Evolutionary conservation across 768 basidiomycete genomes (phyloP).

Genomic region (Pisolithus albus): DNA sequence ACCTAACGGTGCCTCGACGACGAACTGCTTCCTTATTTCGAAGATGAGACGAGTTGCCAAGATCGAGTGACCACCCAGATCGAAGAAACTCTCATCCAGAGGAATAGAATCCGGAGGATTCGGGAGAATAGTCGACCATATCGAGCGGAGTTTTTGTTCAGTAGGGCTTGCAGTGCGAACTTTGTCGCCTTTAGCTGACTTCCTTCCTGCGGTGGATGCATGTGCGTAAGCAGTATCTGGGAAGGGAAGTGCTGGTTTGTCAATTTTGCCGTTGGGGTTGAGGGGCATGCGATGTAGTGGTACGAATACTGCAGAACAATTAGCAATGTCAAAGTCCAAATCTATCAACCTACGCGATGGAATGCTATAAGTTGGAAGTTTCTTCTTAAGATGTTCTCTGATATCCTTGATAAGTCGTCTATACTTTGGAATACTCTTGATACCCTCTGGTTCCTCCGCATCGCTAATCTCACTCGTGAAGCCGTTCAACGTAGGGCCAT

Average conservation of each 20-base stretch:
- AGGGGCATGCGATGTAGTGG: constrained; percentile 93
- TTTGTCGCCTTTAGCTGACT: constrained; percentile 21
- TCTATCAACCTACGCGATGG: constrained; percentile 62
- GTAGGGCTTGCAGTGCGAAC: constrained; percentile 51
- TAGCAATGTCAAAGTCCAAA: constrained; percentile 3
- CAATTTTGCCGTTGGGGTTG: constrained; percentile 98
- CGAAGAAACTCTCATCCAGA: constrained; percentile 93
- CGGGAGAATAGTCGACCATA: constrained; percentile 82
- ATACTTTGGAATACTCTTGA: constrained; percentile 78
- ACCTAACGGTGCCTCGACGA: constrained; percentile 85
- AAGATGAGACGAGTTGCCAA: constrained; percentile 96
- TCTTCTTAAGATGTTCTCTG: constrained; percentile 92
- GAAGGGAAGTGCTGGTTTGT: constrained; percentile 97
- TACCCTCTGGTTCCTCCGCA: constrained; percentile 45
- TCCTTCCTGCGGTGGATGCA: constrained; percentile 37
- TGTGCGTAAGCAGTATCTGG: constrained; percentile 80
- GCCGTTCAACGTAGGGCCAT: constrained; percentile 56
- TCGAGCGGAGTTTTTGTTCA: constrained; percentile 71
- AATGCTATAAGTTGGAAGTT: constrained; percentile 90
- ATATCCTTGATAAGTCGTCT: constrained; percentile 87
- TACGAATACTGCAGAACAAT: constrained; percentile 65
- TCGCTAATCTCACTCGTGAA: constrained; percentile 61
- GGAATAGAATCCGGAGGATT: constrained; percentile 73
- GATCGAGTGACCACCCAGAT: constrained; percentile 97
- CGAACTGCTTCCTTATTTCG: constrained; percentile 88